These are phyloP conservation scores for Pleurotus sapidus DNA, from an alignment of 768 basidiomycete genomes.

Conservation along the genomic window DNA sequence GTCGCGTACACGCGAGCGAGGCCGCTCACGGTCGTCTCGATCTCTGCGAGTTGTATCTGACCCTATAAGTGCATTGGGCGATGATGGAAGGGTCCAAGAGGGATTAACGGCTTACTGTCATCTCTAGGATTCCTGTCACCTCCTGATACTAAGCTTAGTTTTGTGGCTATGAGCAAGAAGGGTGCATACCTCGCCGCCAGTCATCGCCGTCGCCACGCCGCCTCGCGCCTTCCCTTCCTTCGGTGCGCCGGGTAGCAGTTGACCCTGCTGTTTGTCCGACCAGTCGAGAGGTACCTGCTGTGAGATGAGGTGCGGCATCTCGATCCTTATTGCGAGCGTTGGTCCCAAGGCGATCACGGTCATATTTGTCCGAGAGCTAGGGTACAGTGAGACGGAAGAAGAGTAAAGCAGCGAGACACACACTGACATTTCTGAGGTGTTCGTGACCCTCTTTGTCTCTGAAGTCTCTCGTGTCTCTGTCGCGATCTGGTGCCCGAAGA, in stretches of 20 bases:
- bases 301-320: slow-evolving; percentile 62
- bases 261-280: slow-evolving; percentile 30
- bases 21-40: slow-evolving; percentile 62
- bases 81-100: background rate
- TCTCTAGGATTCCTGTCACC: slow-evolving; percentile 54
- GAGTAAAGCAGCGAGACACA: background rate
- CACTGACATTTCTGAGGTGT: slow-evolving; percentile 68
- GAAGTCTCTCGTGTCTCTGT: slow-evolving; percentile 53
- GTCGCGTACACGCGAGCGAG: slow-evolving; percentile 63
- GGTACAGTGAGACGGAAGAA: slow-evolving; percentile 6
- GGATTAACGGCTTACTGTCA: slow-evolving; percentile 47
- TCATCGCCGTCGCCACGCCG: slow-evolving; percentile 78
- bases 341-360: slow-evolving; percentile 70
- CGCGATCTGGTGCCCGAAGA: slow-evolving; percentile 62
- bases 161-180: slow-evolving; percentile 10
- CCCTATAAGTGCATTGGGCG: slow-evolving; percentile 30
- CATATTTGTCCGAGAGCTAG: slow-evolving; percentile 85
- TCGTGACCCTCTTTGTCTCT: slow-evolving; percentile 79
- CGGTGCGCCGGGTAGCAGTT: slow-evolving; percentile 47
- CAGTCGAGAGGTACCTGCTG: slow-evolving; percentile 38
- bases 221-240: slow-evolving; percentile 57
- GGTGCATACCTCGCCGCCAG: slow-evolving; percentile 74
- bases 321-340: slow-evolving; percentile 62
- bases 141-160: background rate
- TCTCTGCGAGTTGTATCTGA: slow-evolving; percentile 53